Evolutionary conservation across 2,329 filamentous ascomycete genomes (phyloP), one percentile per base, ranked within the genome.

Genomic region (Zymoseptoria ardabiliae): DNA sequence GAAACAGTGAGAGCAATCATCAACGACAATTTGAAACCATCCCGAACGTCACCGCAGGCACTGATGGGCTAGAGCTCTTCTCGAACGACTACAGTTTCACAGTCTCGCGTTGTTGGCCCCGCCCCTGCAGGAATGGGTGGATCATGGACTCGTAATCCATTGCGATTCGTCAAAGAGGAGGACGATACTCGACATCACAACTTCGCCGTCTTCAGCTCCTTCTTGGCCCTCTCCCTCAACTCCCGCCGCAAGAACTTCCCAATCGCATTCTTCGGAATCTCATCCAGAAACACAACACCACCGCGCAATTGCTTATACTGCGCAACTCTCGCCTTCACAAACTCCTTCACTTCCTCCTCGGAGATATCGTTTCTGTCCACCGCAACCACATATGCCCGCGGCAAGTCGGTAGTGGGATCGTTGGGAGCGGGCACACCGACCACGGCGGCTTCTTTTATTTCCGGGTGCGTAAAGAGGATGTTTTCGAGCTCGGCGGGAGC

Each of bases 401-500:
- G 76, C 51, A 74, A 62, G 61, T 79, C 77, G 1, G 75, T 78
- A 1, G 75, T 76, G 13, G 77, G 73, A 10, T 76, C 73, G 55
- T 77, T 75, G 1, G 75, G 76, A 7, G 77, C 77, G 19, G 77
- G 73, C 1, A 79, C 64, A 1, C 76, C 76, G 7, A 78, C 74
- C 6, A 79, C 77, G 5, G 76, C 75, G 2, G 74, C 74, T 61
- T 79, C 77, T 35, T 74, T 65, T 28, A 79, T 69, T 17, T 72
- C 69, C 3, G 73, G 71, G 54, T 79, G 77, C 1, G 72, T 70
- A 13, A 75, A 71, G 8, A 79, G 70, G 4, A 76, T 62, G n/a
- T 76, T 76, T 59, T 79, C 77, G 2, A 79, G 71, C 58, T 79
- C 77, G 3, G 77, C 76, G 2, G 77, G 77, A 2, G 77, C 73